Conservation (phyloP, 495 filamentous ascomycete genomes). For the Aspergillus avenaceus region DNA sequence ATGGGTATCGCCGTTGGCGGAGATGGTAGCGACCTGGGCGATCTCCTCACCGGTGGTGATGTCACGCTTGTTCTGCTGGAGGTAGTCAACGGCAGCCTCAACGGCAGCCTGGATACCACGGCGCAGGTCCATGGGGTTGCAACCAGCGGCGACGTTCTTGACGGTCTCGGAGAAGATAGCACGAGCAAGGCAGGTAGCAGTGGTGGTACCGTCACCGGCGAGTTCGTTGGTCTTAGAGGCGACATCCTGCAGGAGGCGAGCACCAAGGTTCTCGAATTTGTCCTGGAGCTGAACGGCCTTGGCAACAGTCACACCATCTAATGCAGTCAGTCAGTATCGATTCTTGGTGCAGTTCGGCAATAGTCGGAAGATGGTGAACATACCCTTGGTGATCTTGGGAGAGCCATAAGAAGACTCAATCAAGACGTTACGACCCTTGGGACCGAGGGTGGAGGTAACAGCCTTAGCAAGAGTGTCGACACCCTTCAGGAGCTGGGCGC, state of each 20-base stretch:
- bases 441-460: conserved; percentile 92
- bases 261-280: conserved; percentile 99
- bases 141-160: conserved; percentile 98
- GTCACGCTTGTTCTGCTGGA: conserved; percentile 90
- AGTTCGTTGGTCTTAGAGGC: conserved; percentile 99
- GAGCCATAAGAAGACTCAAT: conserved; percentile 98
- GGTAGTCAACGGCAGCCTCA: conserved; percentile 87
- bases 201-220: conserved; percentile 97
- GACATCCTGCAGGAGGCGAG: conserved; percentile 92
- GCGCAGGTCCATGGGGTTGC: conserved; percentile 99
- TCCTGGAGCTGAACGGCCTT: conserved; percentile 91
- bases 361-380: conserved; percentile 16
- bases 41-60: conserved; percentile 97
- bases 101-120: conserved; percentile 96
- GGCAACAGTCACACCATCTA: conserved; percentile 93
- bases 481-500: conserved; percentile 83
- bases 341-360: conserved; percentile 4
- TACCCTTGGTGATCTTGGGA: conserved; percentile 99
- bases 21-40: conserved; percentile 97
- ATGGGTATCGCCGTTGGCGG: conserved; percentile 93
- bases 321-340: conserved; percentile 29
- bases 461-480: conserved; percentile 96
- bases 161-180: conserved; percentile 99
- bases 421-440: conserved; percentile 96
- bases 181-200: conserved; percentile 92